Evolutionary conservation across 805 yeast species (phyloP), one percentile per base, ranked within the genome.

Genomic region (Schizosaccharomyces japonicus): DNA sequence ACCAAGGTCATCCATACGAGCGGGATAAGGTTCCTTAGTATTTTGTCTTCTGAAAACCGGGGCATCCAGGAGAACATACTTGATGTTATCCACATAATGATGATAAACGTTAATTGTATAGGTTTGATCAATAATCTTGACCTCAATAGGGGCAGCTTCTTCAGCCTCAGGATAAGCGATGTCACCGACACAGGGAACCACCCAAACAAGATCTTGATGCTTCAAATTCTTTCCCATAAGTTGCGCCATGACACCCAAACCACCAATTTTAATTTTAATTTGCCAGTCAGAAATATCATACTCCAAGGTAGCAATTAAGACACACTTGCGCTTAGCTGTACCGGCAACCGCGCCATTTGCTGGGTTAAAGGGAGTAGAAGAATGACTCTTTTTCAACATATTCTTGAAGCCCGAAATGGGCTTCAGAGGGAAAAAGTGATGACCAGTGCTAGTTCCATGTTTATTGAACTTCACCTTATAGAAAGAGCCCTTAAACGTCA

Each of bases 241-340:
- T 21, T 45, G 47, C 17, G 47, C 47, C 47, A 45, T 45, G 6
- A 45, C 47, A 7, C 47, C 47, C 28, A 45, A 21, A 17, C 47
- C 47, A 8, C 47, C 47, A 31, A 45, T 45, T 26, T 45, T 45
- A 25, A 45, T 45, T 6, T 27, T 17, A 8, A 45, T 45, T 4
- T 45, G 28, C 47, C 31, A 31, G 21, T 29, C 25, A 3, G 47
- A 31, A 13, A 45, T 45, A 31, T 45, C 47, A 19, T 45, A 45
- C 6, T 45, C 47, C 17, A 45, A 39, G 6, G 47, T 45, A 4
- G 47, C 47, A n/a, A 45, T 15, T 17, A 45, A 21, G 11, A 45
- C 39, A 17, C 28, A 27, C 23, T 23, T 29, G 7, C 47, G 15
- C 15, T 23, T 45, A 8, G 17, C 33, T 45, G 31, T n/a, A 8